Percentiles rank a stretch among this genome's conserved stretches.
These are phyloP conservation scores for Sequoia sempervirens DNA, from an alignment of 75 land plant species.

Conservation along the genomic window DNA sequence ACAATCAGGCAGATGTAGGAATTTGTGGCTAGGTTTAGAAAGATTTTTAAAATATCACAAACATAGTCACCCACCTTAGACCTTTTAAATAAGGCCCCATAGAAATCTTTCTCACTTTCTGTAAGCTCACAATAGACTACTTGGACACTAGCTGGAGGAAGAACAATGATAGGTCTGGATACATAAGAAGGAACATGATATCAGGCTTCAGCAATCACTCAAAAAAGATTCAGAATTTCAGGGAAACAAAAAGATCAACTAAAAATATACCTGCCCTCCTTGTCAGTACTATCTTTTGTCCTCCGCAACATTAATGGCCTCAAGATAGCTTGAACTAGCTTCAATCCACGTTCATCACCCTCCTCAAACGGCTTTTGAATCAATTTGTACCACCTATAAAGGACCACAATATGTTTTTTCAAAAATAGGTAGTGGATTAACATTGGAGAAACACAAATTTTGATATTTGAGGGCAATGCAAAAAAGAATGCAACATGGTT, in stretches of 20 bases:
- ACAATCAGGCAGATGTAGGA: background rate
- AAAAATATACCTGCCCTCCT: conserved; percentile 64
- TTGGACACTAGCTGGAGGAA: conserved; percentile 62
- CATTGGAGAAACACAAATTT: background rate
- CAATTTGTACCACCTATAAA: conserved; percentile 74
- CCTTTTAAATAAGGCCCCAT: conserved; percentile 73
- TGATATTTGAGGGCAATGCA: background rate
- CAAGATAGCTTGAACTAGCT: conserved; percentile 72
- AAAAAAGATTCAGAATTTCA: background rate
- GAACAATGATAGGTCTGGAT: conserved; percentile 74
- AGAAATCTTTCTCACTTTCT: conserved; percentile 80
- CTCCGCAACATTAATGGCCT: conserved; percentile 84
- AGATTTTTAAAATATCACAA: background rate
- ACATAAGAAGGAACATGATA: background rate
- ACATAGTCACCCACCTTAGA: conserved; percentile 48
- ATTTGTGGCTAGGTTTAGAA: background rate
- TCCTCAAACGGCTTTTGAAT: conserved; percentile 84
- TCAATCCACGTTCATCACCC: conserved; percentile 77
- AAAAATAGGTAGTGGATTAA: background rate
- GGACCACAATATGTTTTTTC: conserved; percentile 3
- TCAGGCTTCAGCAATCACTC: background rate
- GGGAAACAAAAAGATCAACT: background rate
- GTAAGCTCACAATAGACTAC: conserved; percentile 72
- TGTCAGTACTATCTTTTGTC: conserved; percentile 78
- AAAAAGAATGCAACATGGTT: background rate